Conservation (phyloP, 2,329 filamentous ascomycete species). For the Cladosporium oxysporum region DNA sequence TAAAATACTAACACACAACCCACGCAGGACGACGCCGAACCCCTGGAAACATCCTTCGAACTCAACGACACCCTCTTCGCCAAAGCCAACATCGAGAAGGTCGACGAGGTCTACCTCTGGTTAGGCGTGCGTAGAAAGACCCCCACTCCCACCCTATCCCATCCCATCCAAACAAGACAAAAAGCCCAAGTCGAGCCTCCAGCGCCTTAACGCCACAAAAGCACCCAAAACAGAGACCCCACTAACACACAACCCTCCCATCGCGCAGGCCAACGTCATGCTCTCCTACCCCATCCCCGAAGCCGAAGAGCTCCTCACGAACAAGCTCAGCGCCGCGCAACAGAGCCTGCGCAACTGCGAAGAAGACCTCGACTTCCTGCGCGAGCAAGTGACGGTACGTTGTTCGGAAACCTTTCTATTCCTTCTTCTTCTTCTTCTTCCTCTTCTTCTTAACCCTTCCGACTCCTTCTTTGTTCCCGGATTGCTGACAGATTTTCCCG, state of each 20-base stretch:
- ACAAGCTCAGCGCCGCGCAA: slow-evolving; percentile 78
- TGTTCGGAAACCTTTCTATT: no score
- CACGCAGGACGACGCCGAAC: slow-evolving; percentile 54
- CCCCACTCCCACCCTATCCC: neutral
- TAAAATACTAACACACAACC: neutral
- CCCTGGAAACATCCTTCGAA: slow-evolving; percentile 91
- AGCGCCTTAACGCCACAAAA: neutral
- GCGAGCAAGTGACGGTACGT: slow-evolving; percentile 91
- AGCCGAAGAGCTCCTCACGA: slow-evolving; percentile 74
- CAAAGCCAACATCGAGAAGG: slow-evolving; percentile 77
- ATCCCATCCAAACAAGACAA: neutral
- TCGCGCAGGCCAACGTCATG: slow-evolving; percentile 85
- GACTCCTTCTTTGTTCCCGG: no score
- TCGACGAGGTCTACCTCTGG: slow-evolving; percentile 95
- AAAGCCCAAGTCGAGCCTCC: neutral
- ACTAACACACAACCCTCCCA: neutral
- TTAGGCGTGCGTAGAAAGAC: slow-evolving; percentile 65
- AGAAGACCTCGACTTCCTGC: slow-evolving; percentile 91
- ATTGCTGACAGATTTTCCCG: slow-evolving; percentile 23
- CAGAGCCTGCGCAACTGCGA: slow-evolving; percentile 83
- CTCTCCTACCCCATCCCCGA: slow-evolving; percentile 88
- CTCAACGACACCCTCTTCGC: slow-evolving; percentile 95
- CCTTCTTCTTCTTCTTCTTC: no score
- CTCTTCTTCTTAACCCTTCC: no score
- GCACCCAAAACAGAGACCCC: neutral